These are phyloP conservation scores for Echium plantagineum DNA, from an alignment of 257 asterid species.

Conservation along the genomic window DNA sequence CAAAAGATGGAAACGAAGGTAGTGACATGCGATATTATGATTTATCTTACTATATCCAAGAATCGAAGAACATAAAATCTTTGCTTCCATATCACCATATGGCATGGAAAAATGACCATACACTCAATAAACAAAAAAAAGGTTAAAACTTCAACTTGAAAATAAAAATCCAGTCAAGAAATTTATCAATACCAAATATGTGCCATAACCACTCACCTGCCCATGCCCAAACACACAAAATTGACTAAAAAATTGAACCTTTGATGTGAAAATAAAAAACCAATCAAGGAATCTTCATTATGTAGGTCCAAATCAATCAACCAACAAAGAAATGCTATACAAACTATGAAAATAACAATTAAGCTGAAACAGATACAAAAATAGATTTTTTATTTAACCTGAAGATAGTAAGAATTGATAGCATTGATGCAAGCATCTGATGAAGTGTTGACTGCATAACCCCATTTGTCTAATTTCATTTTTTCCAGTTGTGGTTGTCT, in stretches of 20 bases:
- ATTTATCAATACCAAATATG: neutral
- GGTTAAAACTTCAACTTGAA: too few relatives aligned
- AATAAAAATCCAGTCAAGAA: neutral
- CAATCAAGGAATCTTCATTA: neutral
- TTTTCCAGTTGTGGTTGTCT: slow-evolving; percentile 10
- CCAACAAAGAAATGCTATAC: too few relatives aligned
- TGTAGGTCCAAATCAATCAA: too few relatives aligned
- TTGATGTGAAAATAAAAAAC: neutral
- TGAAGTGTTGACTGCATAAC: slow-evolving; percentile 57
- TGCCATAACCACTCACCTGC: neutral
- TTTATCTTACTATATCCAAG: too few relatives aligned
- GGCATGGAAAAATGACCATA: too few relatives aligned
- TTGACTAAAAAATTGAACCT: neutral
- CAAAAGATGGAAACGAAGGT: too few relatives aligned
- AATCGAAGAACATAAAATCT: too few relatives aligned
- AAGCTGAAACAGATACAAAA: neutral
- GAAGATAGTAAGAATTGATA: slow-evolving; percentile 67
- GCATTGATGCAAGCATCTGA: slow-evolving; percentile 69
- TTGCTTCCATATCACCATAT: too few relatives aligned
- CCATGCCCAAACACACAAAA: too few relatives aligned
- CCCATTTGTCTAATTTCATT: slow-evolving; percentile 63
- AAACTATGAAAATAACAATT: too few relatives aligned
- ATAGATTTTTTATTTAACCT: slow-evolving; percentile 29
- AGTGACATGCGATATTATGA: too few relatives aligned
- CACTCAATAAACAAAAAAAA: too few relatives aligned